Evolutionary conservation across 2,329 filamentous ascomycete species (phyloP).

Genomic region (Tolypocladium amazonense): DNA sequence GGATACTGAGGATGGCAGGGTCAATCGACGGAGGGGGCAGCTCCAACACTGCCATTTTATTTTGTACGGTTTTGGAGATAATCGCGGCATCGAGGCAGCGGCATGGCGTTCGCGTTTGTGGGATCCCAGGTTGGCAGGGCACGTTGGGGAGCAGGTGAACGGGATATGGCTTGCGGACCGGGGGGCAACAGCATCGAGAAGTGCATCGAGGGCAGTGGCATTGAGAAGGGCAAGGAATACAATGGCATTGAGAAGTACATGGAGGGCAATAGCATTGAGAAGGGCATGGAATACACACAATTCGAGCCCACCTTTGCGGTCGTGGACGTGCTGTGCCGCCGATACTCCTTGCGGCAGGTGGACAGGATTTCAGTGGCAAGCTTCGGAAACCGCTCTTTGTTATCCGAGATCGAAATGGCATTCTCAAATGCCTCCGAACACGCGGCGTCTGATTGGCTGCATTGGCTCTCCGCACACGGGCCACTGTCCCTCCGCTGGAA

Average conservation of each 20-base stretch:
- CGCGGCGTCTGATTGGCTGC: neutral
- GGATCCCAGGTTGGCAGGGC: neutral
- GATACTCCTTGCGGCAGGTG: neutral
- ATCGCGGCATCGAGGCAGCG: neutral
- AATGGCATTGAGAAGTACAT: too few relatives aligned
- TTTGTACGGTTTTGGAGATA: neutral
- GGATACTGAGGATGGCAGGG: conserved; percentile 6
- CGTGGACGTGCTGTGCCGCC: neutral
- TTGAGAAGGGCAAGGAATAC: too few relatives aligned
- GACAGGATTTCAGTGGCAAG: neutral
- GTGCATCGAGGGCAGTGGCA: too few relatives aligned
- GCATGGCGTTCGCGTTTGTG: neutral
- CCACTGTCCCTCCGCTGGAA: neutral
- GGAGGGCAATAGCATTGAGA: neutral
- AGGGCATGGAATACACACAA: neutral
- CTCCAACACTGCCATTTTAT: neutral
- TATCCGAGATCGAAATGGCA: neutral
- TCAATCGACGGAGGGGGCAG: neutral
- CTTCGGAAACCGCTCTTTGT: neutral
- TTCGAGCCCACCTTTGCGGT: neutral
- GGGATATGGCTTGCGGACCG: neutral
- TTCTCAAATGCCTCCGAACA: neutral
- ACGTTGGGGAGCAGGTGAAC: neutral
- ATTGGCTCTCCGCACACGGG: neutral
- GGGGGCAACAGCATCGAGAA: neutral